Evolutionary conservation across 306 rosid genomes (phyloP).

Genomic region (Alnus rubra): DNA sequence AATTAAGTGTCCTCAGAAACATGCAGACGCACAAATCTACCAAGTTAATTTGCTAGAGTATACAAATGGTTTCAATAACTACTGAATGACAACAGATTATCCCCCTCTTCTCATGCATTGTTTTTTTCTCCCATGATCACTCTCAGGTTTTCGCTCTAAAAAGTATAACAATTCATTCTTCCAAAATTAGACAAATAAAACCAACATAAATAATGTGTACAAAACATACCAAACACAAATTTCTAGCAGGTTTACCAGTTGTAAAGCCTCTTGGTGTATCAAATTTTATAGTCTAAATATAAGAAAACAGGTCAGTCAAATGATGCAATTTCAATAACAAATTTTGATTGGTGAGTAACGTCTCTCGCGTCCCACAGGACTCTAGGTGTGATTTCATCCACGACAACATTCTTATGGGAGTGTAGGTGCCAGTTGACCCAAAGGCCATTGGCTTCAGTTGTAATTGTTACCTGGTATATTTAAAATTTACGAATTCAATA

Average conservation of each 20-base stretch:
- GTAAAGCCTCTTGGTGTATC: not conserved
- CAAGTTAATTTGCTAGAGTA: not conserved
- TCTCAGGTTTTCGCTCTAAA: not conserved
- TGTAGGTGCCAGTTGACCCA: not conserved
- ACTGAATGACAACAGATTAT: slow-evolving; percentile 20
- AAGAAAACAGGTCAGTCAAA: not conserved
- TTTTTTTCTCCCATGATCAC: not conserved
- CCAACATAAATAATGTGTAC: not conserved
- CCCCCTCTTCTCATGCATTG: not conserved
- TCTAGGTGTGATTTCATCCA: not conserved
- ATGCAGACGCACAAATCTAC: slow-evolving; percentile 2
- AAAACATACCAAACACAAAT: not conserved
- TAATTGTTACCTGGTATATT: not conserved
- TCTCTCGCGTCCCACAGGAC: not conserved
- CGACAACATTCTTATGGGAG: not conserved
- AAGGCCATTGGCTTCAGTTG: not conserved
- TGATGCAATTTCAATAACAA: not conserved
- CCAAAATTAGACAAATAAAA: not conserved
- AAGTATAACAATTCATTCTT: not conserved
- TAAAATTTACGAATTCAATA: not conserved
- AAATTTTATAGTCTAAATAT: not conserved
- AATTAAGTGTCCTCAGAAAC: not conserved
- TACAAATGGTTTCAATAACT: slow-evolving; percentile 14
- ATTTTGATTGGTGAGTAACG: not conserved
- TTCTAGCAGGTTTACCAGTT: not conserved